Evolutionary conservation across 169 alveolate species (phyloP).

Genomic region (Neospora caninum): DNA sequence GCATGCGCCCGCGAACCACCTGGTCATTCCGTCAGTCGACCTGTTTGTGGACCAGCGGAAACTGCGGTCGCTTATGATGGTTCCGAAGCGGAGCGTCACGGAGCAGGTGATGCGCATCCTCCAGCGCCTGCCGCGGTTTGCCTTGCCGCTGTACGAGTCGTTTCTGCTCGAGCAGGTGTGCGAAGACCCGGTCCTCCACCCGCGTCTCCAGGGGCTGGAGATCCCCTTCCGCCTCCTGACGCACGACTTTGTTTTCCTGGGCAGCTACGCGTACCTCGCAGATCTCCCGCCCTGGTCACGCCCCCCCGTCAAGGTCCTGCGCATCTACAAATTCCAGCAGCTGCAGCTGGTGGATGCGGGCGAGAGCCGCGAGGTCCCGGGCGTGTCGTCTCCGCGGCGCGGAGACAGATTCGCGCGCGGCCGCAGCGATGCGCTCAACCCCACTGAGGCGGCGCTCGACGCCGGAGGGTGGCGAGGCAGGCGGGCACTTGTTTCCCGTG

Average conservation of each 20-base stretch:
- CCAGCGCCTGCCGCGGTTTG: conserved; percentile 72
- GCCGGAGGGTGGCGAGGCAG: too few species aligned
- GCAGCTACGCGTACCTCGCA: conserved; percentile 73
- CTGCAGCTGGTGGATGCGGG: conserved; percentile 47
- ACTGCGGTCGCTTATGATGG: conserved; percentile 57
- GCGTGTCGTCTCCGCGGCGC: too few species aligned
- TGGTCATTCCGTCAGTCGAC: conserved; percentile 73
- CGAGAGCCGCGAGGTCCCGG: neutral
- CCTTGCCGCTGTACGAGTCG: conserved; percentile 79
- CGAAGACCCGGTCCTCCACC: conserved; percentile 75
- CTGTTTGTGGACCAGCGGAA: conserved; percentile 72
- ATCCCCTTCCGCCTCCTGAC: conserved; percentile 75
- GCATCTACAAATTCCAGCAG: conserved; percentile 74
- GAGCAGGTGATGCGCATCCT: conserved; percentile 68
- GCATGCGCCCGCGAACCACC: neutral
- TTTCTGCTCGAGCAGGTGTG: conserved; percentile 76
- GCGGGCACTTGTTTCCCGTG: too few species aligned
- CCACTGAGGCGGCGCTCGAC: too few species aligned
- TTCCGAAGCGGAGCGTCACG: conserved; percentile 66
- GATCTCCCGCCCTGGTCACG: conserved; percentile 80
- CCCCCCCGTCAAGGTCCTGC: conserved; percentile 74
- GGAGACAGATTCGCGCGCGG: too few species aligned
- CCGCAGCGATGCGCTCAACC: too few species aligned
- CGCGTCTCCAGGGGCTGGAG: conserved; percentile 75
- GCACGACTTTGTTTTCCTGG: conserved; percentile 76